phyloP scores from a whole-genome alignment of 2,329 filamentous ascomycete genomes.

The Fusarium buxicola region DNA sequence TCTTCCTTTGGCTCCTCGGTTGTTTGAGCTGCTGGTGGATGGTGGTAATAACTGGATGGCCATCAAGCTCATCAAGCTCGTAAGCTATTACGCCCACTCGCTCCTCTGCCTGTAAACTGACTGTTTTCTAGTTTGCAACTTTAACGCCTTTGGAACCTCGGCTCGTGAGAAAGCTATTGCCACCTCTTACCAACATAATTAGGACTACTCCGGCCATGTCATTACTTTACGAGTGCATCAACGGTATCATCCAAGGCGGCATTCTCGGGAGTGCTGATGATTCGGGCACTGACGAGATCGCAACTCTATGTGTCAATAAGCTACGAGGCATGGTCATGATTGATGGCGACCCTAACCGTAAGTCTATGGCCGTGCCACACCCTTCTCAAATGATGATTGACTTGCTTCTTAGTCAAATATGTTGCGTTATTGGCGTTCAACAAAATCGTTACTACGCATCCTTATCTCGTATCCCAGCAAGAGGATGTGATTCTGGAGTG shows the following conservation, averaged over 20 bases:
- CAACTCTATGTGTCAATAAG: slow-evolving; percentile 90
- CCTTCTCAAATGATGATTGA: slow-evolving; percentile 23
- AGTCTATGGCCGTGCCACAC: slow-evolving; percentile 51
- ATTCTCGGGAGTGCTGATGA: slow-evolving; percentile 88
- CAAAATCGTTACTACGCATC: slow-evolving; percentile 90
- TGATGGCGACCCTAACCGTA: slow-evolving; percentile 92
- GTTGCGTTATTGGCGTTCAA: slow-evolving; percentile 96
- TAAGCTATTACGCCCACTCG: slow-evolving; percentile 50
- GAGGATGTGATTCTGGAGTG: slow-evolving; percentile 97
- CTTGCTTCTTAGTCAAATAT: slow-evolving; percentile 80
- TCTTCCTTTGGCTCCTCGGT: slow-evolving; percentile 85
- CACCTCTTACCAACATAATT: slow-evolving; percentile 92
- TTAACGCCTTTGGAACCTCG: slow-evolving; percentile 92
- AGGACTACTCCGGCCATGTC: slow-evolving; percentile 97
- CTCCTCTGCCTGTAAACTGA: not conserved
- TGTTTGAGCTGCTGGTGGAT: slow-evolving; percentile 93
- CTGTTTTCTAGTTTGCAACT: slow-evolving; percentile 81
- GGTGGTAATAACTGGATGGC: slow-evolving; percentile 99
- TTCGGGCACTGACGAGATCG: slow-evolving; percentile 89
- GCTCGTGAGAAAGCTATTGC: slow-evolving; percentile 88
- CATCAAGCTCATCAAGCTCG: slow-evolving; percentile 98
- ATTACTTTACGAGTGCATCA: slow-evolving; percentile 97
- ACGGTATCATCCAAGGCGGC: slow-evolving; percentile 96
- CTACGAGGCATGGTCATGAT: slow-evolving; percentile 93
- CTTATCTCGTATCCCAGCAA: slow-evolving; percentile 88